Base-by-base conservation (phyloP, 768 basidiomycete species). In the Rhizopogon rudus region DNA sequence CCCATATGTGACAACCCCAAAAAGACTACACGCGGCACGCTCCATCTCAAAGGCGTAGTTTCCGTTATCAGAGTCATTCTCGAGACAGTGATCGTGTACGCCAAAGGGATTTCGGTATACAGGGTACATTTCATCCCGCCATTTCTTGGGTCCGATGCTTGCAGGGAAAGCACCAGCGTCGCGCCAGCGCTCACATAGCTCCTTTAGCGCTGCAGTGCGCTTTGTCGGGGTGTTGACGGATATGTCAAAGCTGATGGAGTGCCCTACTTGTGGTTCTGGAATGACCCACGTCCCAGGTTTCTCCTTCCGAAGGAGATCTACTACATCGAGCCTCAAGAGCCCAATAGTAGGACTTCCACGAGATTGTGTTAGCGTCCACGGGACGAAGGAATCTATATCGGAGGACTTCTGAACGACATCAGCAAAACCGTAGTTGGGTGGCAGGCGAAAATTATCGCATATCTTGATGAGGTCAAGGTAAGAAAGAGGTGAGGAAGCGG, bases 1-100 rank as follows among this genome's bases (percentile, higher is more conserved):
- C 0, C 97, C 96, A 62, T 90, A 94, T 0, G 95, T 97, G 51
- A 91, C 79, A 6, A 95, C 69, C 3, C 96, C 94, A 63, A 98
- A 98, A 35, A 98, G 72, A 0, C 88, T 81, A 67, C 91, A 93
- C 2, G 93, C 93, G 1, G 91, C 78, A 40, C 96, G 81, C 69
- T 98, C 97, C 80, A 98, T 81, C 67, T 85, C 81, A 69, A 98
- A 97, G 20, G 82, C 91, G 55, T 79, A 89, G 67, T 93, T 91
- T 16, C 75, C 59, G 14, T 60, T 57, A 39, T 70, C 65, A 14
- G 65, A 69, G 37, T 68, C 68, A 5, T 64, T 69, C 33, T 63
- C 60, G 45, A 41, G 60, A 42, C 54, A 71, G 58, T 53, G 60
- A 52, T 75, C 77, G 56, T 63, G 66, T 31, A 66, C 63, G 8